Conservation (phyloP, 495 filamentous ascomycete genomes). For the Penicillium pancosmium region DNA sequence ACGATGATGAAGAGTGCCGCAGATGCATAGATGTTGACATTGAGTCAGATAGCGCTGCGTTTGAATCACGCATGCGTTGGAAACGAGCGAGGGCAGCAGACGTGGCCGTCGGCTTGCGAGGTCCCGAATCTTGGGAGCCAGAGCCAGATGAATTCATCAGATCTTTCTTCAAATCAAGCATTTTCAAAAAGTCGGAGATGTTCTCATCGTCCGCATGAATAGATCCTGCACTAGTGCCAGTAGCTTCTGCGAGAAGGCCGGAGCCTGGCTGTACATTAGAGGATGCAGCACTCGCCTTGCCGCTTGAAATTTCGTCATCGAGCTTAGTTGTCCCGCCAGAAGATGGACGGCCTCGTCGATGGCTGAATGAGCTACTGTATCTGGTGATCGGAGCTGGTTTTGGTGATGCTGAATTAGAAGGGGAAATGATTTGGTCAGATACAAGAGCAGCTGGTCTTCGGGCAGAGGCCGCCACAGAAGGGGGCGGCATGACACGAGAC, state of each 20-base stretch:
- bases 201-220: slow-evolving; percentile 86
- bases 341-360: slow-evolving; percentile 75
- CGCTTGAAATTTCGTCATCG: slow-evolving; percentile 90
- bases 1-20: slow-evolving; percentile 80
- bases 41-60: slow-evolving; percentile 82
- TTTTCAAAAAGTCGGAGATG: slow-evolving; percentile 88
- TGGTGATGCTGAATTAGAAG: slow-evolving; percentile 70
- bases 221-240: slow-evolving; percentile 73
- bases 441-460: slow-evolving; percentile 47
- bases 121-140: slow-evolving; percentile 57
- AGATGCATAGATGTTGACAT: slow-evolving; percentile 83
- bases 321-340: slow-evolving; percentile 69
- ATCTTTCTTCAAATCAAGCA: slow-evolving; percentile 80
- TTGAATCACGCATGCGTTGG: slow-evolving; percentile 82
- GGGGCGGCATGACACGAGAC: slow-evolving; percentile 62
- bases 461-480: slow-evolving; percentile 47
- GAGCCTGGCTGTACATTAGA: slow-evolving; percentile 85
- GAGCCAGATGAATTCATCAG: slow-evolving; percentile 65
- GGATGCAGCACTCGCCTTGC: slow-evolving; percentile 80
- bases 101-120: slow-evolving; percentile 57
- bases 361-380: slow-evolving; percentile 86
- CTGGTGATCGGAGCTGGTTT: slow-evolving; percentile 69
- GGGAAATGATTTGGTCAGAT: slow-evolving; percentile 59
- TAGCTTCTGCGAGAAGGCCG: slow-evolving; percentile 75
- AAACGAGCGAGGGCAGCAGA: slow-evolving; percentile 75